Evolutionary conservation across 192 early-diverging fungal species (phyloP), one percentile per base, ranked within the genome.

Genomic region (Jimgerdemannia lactiflua): DNA sequence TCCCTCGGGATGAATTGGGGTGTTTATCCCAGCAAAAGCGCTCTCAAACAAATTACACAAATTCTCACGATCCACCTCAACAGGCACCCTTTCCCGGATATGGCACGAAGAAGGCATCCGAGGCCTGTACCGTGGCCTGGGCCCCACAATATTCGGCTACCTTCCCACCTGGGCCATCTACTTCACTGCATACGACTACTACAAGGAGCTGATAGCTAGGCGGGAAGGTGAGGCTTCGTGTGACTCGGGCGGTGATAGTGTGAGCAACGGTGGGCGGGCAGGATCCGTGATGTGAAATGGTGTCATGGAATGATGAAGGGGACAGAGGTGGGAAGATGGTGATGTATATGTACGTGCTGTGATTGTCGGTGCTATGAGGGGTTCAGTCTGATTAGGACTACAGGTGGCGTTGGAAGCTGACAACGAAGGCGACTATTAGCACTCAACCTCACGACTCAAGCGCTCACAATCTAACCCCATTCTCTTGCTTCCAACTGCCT

Each of bases 91-190:
- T 65, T 78, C 82, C 18, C 84, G 87, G 68, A 97, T 97, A 70
- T 91, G 87, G 83, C 41, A 63, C 19, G 92, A 93, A 75, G 96
- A 98, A 78, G 95, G 97, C 18, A 72, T 95, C 39, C 90, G 89
- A 42, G 97, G 97, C 39, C 81, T 97, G 68, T 98, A 96, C 86
- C 88, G 94, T 64, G 97, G 97, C 4, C 86, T 98, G 44, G 88
- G 92, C 70, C 91, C 94, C 14, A 96, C 95, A 66, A 88, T 96
- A 74, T 89, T 93, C 75, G 94, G 95, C 39, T 98, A 97, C 77
- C 81, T 98, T 64, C 94, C 95, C 18, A 94, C 92, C 43, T 94
- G 96, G 92, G 95, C 93, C 43, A 93, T 98, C 64, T 98, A 95
- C 84, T 97, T 97, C 86, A 88, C 91, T 4, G 92, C 91, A 1